Evolutionary conservation across 352 stramenopile genomes (phyloP).

Genomic region (Pythium biforme): DNA sequence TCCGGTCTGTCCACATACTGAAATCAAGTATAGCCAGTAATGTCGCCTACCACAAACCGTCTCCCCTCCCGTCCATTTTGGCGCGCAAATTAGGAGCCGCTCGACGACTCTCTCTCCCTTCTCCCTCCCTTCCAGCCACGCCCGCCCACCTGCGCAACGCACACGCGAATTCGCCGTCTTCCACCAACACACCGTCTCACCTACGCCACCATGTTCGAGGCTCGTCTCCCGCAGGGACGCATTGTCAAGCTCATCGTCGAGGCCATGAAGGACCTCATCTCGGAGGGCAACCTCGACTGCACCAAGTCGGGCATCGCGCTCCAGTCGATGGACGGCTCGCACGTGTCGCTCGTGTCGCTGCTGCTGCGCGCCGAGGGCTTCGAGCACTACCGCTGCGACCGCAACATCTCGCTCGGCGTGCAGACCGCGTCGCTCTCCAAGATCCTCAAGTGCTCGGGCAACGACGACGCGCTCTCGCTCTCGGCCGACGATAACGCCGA

Average conservation of each 20-base stretch:
- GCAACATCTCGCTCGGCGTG: slow-evolving; percentile 96
- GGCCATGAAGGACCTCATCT: slow-evolving; percentile 99
- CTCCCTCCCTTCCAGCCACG: not conserved
- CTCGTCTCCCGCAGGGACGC: slow-evolving; percentile 93
- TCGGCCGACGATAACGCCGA: slow-evolving; percentile 98
- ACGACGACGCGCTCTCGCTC: slow-evolving; percentile 97
- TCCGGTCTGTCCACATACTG: not conserved
- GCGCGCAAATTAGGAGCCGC: slow-evolving; percentile 29
- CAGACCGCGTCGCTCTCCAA: slow-evolving; percentile 98
- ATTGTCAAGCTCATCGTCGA: slow-evolving; percentile 99
- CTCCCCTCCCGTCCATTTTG: slow-evolving; percentile 25
- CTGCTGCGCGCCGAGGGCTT: slow-evolving; percentile 94
- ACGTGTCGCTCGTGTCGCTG: slow-evolving; percentile 98
- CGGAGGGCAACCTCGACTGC: slow-evolving; percentile 97
- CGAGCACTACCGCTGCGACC: slow-evolving; percentile 98
- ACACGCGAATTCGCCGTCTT: slow-evolving; percentile 19
- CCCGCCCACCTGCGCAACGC: not conserved
- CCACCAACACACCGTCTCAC: not conserved
- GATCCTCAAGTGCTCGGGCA: slow-evolving; percentile 99
- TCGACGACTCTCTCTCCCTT: slow-evolving; percentile 3
- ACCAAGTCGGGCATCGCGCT: slow-evolving; percentile 91
- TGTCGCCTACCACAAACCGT: slow-evolving; percentile 10
- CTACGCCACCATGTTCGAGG: slow-evolving; percentile 97
- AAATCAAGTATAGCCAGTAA: slow-evolving; percentile 10
- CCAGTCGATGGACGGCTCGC: slow-evolving; percentile 99